phyloP scores from a whole-genome alignment of 176 grass and related monocot genomes.

The Thinopyrum elongatum region DNA sequence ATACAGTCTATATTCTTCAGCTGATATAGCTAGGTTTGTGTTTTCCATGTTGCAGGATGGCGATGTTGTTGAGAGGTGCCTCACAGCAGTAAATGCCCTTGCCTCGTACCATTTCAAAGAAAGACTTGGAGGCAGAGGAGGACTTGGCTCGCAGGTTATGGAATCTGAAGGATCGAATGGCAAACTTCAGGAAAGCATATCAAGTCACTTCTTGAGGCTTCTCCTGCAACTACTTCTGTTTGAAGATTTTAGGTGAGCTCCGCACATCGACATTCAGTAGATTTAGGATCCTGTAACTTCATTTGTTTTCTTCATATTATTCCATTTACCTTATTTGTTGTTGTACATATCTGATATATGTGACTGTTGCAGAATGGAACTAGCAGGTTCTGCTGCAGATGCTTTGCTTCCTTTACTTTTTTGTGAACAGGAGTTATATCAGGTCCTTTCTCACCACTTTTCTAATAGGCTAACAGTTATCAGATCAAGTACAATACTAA shows the following conservation, averaged over 20 bases:
- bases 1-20: conserved; percentile 10
- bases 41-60: conserved; percentile 57
- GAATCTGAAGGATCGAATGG: conserved; percentile 64
- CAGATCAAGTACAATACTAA: neutral
- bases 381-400: conserved; percentile 89
- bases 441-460: conserved; percentile 37
- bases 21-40: conserved; percentile 30
- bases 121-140: conserved; percentile 63
- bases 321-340: conserved; percentile 3
- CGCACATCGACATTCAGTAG: neutral
- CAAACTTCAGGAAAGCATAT: conserved; percentile 69
- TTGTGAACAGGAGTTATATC: conserved; percentile 85
- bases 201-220: conserved; percentile 80
- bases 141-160: conserved; percentile 53
- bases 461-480: neutral
- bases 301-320: neutral
- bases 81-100: conserved; percentile 81
- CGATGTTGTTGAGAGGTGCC: conserved; percentile 92
- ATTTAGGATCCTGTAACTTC: conserved; percentile 4
- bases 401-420: conserved; percentile 86
- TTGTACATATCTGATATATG: conserved; percentile 3
- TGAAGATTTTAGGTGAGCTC: conserved; percentile 85
- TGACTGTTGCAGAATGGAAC: conserved; percentile 66
- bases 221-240: conserved; percentile 79
- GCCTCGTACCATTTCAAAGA: conserved; percentile 95